Base-by-base conservation (phyloP, 78 protist species). In the Guillardia theta region DNA sequence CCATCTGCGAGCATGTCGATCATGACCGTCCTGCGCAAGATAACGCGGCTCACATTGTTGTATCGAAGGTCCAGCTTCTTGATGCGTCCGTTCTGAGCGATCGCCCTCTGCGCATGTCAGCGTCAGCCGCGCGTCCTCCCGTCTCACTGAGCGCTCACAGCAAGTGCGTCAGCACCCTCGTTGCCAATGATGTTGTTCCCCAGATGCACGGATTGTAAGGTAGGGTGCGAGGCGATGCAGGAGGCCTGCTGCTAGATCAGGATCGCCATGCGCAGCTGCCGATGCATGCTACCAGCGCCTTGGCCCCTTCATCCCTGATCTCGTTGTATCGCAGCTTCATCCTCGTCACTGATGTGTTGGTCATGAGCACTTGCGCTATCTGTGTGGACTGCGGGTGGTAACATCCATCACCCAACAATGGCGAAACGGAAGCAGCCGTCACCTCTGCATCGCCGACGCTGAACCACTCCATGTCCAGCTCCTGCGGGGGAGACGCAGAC, bases 261-360 rank as follows among this genome's bases (percentile, higher is more conserved):
- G 2, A 24, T 58, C n/a, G n/a, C n/a, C n/a, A n/a, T n/a, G n/a
- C n/a, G n/a, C n/a, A n/a, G n/a, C n/a, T n/a, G n/a, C n/a, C n/a
- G n/a, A n/a, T n/a, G n/a, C n/a, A n/a, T n/a, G n/a, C n/a, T 6
- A 70, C 90, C 45, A 78, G 90, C 3, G 90, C 90, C 4, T 12
- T 30, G 50, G 90, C 90, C 19, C 90, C 90, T 6, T 37, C 90
- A 43, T 78, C 90, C 15, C 90, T 46, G 90, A 78, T 78, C 18
- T 78, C 90, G 39, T 78, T 78, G 48, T 78, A 78, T n/a, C 90
- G 90, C 90, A 78, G 50, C 90, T 78, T 78, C 33, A 78, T 46
- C 83, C 1, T 15, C 39, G 87, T 70, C 27, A 70, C 87, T 30
- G 87, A 36, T 37, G 87, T 21, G 87, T 70, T 70, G 39, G 39